phyloP scores from a whole-genome alignment of 2,329 filamentous ascomycete genomes.

The Cyclaneusma minus region DNA sequence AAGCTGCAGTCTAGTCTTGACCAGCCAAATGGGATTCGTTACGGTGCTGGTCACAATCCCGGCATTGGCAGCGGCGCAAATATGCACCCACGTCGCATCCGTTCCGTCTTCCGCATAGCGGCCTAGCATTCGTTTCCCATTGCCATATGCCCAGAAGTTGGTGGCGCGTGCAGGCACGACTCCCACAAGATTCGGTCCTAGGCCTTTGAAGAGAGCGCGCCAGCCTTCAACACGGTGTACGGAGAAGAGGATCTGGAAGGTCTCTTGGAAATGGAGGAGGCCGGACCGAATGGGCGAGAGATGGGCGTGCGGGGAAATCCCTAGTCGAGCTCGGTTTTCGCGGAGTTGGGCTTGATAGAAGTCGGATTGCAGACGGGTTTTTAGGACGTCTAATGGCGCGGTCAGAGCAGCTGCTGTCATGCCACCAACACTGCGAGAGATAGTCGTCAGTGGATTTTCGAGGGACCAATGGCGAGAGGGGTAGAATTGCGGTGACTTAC shows the following conservation, averaged over 20 bases:
- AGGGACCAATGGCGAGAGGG: conserved; percentile 1
- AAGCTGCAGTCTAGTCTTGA: conserved; percentile 85
- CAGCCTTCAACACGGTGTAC: conserved; percentile 73
- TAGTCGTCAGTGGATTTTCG: conserved; percentile 4
- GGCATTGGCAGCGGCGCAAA: conserved; percentile 59
- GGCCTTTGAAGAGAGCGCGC: conserved; percentile 80
- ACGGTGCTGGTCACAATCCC: conserved; percentile 78
- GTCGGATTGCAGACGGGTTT: conserved; percentile 84
- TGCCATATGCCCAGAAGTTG: conserved; percentile 89
- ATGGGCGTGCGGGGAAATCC: conserved; percentile 31
- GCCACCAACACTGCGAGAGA: conserved; percentile 52
- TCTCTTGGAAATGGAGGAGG: conserved; percentile 66
- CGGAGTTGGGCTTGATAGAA: conserved; percentile 80
- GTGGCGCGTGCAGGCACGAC: conserved; percentile 82
- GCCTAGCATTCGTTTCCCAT: conserved; percentile 71
- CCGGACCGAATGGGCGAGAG: conserved; percentile 52
- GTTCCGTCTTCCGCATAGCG: conserved; percentile 56
- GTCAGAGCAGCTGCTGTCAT: conserved; percentile 91
- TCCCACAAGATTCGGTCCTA: conserved; percentile 79
- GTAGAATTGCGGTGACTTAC: conserved; percentile 31
- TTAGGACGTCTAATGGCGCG: conserved; percentile 83
- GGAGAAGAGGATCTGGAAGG: conserved; percentile 66
- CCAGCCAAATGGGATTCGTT: conserved; percentile 92
- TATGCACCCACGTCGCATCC: conserved; percentile 61
- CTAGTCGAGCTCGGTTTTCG: conserved; percentile 42